phyloP scores from a whole-genome alignment of 768 basidiomycete species.

The Cystoderma amianthinum region DNA sequence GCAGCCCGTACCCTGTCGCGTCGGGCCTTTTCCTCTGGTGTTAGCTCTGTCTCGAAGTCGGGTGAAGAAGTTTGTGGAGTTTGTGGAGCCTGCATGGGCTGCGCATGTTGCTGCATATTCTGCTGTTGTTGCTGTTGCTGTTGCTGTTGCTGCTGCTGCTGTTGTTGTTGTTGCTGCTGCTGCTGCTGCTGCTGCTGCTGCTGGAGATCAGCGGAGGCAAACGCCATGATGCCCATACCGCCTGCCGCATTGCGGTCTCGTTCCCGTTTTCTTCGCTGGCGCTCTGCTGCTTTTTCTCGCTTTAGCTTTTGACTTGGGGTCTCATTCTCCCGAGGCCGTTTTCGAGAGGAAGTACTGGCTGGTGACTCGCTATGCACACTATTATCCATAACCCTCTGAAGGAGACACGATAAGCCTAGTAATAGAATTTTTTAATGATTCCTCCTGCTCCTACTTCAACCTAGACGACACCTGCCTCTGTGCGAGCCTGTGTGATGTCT shows the following conservation, averaged over 20 bases:
- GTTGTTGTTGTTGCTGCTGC: conserved; percentile 16
- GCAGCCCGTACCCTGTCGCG: conserved; percentile 69
- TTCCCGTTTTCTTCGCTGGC: conserved; percentile 80
- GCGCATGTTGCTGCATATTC: conserved; percentile 11
- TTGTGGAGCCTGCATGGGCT: conserved; percentile 8
- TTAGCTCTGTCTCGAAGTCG: conserved; percentile 19
- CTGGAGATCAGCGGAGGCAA: conserved; percentile 23
- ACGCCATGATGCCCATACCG: conserved; percentile 34
- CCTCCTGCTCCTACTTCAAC: neutral
- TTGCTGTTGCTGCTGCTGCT: conserved; percentile 7
- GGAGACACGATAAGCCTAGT: neutral
- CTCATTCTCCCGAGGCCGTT: conserved; percentile 66
- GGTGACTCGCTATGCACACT: conserved; percentile 17
- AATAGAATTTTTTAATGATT: neutral
- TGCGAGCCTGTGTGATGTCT: conserved; percentile 21
- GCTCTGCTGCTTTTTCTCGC: conserved; percentile 82
- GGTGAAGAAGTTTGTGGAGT: neutral
- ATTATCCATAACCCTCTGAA: conserved; percentile 12
- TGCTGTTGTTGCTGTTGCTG: conserved; percentile 8
- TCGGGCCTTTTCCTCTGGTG: conserved; percentile 59
- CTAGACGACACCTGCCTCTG: neutral
- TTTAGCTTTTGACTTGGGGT: conserved; percentile 67
- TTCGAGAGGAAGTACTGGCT: conserved; percentile 29
- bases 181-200: conserved; percentile 24
- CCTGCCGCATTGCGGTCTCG: conserved; percentile 39